A percentile compares a stretch with the other conserved stretches of the same genome.
Conservation (phyloP, 1,284 basidiomycete species). For the Leccinum fallax region DNA sequence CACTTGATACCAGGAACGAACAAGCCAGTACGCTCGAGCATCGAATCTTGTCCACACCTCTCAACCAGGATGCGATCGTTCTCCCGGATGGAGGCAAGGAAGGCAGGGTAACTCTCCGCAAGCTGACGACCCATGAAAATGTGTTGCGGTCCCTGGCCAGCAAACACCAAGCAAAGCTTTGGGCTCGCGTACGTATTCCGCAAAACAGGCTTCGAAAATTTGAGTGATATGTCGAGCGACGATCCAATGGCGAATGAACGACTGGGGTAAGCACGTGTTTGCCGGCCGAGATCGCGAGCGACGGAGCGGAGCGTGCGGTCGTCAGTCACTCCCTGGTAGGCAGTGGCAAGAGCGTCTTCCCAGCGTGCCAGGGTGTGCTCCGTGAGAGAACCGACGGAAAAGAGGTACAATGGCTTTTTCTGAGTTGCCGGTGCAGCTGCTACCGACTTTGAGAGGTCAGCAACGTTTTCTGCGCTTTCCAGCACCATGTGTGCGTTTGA, state of each 20-base stretch:
- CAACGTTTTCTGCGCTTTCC: conserved; percentile 20
- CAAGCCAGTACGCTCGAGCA: conserved; percentile 35
- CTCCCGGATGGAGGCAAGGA: conserved; percentile 29
- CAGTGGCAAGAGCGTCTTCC: conserved; percentile 21
- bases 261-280: conserved; percentile 29
- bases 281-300: conserved; percentile 28
- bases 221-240: conserved; percentile 20
- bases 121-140: conserved; percentile 37
- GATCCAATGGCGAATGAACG: conserved; percentile 29
- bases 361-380: conserved; percentile 27
- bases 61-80: conserved; percentile 31
- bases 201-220: conserved; percentile 29
- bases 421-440: neutral
- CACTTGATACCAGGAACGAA: conserved; percentile 33
- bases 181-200: conserved; percentile 25
- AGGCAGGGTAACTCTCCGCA: conserved; percentile 30
- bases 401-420: conserved; percentile 24
- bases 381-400: conserved; percentile 29
- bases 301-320: conserved; percentile 27
- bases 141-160: conserved; percentile 36
- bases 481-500: conserved; percentile 33
- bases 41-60: conserved; percentile 29
- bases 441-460: conserved; percentile 5
- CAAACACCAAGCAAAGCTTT: conserved; percentile 35
- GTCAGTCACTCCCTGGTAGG: conserved; percentile 21